Evolutionary conservation across 192 early-diverging fungal species (phyloP), one percentile per base, ranked within the genome.

Genomic region (Lobulomyces angularis): DNA sequence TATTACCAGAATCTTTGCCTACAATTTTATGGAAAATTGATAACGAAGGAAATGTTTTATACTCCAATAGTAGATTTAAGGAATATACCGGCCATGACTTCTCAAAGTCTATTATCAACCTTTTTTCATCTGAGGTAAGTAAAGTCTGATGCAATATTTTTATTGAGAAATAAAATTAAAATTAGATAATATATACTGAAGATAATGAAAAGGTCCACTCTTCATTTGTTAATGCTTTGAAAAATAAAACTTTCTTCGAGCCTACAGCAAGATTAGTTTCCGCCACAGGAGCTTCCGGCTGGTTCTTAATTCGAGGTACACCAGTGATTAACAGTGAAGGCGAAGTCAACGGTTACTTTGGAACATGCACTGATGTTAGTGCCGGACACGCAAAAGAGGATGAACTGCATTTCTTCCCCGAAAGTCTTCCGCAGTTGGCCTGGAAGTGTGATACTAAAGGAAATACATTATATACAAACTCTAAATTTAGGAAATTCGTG

Each of bases 291-390:
- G 22, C 3, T 5, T 46, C 35, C 22, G 17, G 45, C 19, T 46
- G 45, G 45, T 46, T 46, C 45, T 42, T 46, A 37, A 46, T 37
- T 3, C 21, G 21, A 33, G 45, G 36, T 35, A 46, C 39, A 7
- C 45, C 45, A 17, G 45, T 46, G 19, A 37, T 31, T 23, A 26
- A 39, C 27, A 46, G 34, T 3, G 16, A 17, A 40, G 45, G 45
- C 3, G 27, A 40, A 40, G 35, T 46, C 17, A 46, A 46, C 34
- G 19, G 19, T 6, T 46, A 37, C 34, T 38, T 19, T 14, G 45
- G 45, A 5, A 37, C 36, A 8, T 46, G 45, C 25, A 46, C 45
- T 8, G 45, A 46, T 21, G 40, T 46, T 8, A 37, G 40, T 20
- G 45, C 35, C 40, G 45, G 34, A 7, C 27, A 23, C 1, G 6